Evolutionary conservation across 1,284 basidiomycete species (phyloP).

Genomic region (Boletus mariae): DNA sequence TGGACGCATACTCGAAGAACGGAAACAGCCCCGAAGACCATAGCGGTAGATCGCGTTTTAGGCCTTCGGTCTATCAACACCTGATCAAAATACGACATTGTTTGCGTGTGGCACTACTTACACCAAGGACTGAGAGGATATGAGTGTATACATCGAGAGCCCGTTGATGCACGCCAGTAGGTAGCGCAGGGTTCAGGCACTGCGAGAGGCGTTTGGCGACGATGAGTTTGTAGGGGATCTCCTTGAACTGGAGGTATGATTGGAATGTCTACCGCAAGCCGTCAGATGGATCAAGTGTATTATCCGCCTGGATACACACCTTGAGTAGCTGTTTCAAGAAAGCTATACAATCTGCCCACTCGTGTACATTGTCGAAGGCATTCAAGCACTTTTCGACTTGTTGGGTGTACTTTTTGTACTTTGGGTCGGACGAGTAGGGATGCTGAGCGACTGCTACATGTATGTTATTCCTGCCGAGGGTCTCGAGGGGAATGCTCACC

Average conservation of each 20-base stretch:
- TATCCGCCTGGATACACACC: slow-evolving; percentile 35
- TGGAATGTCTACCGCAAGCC: slow-evolving; percentile 72
- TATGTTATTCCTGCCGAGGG: slow-evolving; percentile 2
- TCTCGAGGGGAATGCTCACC: slow-evolving; percentile 35
- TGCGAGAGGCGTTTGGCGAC: slow-evolving; percentile 95
- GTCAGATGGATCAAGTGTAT: neutral
- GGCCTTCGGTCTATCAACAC: slow-evolving; percentile 69
- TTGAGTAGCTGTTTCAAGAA: slow-evolving; percentile 95
- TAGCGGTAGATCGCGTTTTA: slow-evolving; percentile 83
- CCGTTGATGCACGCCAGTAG: slow-evolving; percentile 94
- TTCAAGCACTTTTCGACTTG: slow-evolving; percentile 91
- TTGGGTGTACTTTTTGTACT: slow-evolving; percentile 91
- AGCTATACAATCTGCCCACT: slow-evolving; percentile 99
- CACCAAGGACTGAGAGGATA: slow-evolving; percentile 86
- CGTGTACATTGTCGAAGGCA: slow-evolving; percentile 94
- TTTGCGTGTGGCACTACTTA: slow-evolving; percentile 38
- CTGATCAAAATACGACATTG: slow-evolving; percentile 4
- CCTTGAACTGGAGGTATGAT: slow-evolving; percentile 86
- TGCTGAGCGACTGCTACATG: slow-evolving; percentile 43
- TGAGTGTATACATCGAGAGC: slow-evolving; percentile 95
- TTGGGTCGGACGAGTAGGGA: slow-evolving; percentile 74
- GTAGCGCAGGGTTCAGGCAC: slow-evolving; percentile 95
- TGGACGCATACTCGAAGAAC: slow-evolving; percentile 97
- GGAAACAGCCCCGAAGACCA: slow-evolving; percentile 98
- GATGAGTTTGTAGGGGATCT: slow-evolving; percentile 92